phyloP scores from a whole-genome alignment of 192 early-diverging fungal species.

The Endogone sp. region DNA sequence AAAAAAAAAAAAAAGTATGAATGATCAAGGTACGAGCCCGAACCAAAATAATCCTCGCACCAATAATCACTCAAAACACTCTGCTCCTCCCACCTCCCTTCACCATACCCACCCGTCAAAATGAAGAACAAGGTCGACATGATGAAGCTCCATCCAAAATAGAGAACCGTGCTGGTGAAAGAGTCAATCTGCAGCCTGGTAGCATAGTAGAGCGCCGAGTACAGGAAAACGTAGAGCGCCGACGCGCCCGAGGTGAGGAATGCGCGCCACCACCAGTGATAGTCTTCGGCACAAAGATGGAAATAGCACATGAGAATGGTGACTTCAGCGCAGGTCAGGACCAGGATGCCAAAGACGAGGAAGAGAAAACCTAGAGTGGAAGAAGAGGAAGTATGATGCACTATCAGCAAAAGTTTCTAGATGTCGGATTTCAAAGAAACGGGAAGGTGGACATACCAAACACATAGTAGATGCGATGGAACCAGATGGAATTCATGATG shows the following conservation, averaged over 20 bases:
- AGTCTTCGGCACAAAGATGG: slow-evolving; percentile 83
- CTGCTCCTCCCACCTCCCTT: slow-evolving; percentile 85
- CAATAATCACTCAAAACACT: slow-evolving; percentile 54
- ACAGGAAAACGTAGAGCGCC: slow-evolving; percentile 84
- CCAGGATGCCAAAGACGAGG: slow-evolving; percentile 81
- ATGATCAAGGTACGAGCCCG: neutral
- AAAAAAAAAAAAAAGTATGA: too few species aligned
- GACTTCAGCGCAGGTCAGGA: slow-evolving; percentile 81
- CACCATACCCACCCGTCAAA: slow-evolving; percentile 76
- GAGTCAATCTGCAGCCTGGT: slow-evolving; percentile 75
- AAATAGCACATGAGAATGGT: slow-evolving; percentile 88
- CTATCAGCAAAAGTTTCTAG: too few species aligned
- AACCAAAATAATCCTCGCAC: too few species aligned
- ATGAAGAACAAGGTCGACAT: slow-evolving; percentile 74
- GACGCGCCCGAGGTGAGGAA: slow-evolving; percentile 85
- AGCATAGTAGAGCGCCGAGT: slow-evolving; percentile 85
- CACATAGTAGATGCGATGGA: slow-evolving; percentile 89
- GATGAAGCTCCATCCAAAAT: slow-evolving; percentile 86
- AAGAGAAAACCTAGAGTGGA: slow-evolving; percentile 63
- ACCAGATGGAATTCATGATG: slow-evolving; percentile 93
- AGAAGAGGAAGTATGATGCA: neutral
- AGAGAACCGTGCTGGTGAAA: slow-evolving; percentile 73
- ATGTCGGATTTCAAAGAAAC: too few species aligned
- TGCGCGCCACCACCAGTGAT: slow-evolving; percentile 86
- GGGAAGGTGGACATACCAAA: slow-evolving; percentile 46